Evolutionary conservation across 768 basidiomycete species (phyloP), one percentile per base, ranked within the genome.

Genomic region (Gloeophyllum trabeum): DNA sequence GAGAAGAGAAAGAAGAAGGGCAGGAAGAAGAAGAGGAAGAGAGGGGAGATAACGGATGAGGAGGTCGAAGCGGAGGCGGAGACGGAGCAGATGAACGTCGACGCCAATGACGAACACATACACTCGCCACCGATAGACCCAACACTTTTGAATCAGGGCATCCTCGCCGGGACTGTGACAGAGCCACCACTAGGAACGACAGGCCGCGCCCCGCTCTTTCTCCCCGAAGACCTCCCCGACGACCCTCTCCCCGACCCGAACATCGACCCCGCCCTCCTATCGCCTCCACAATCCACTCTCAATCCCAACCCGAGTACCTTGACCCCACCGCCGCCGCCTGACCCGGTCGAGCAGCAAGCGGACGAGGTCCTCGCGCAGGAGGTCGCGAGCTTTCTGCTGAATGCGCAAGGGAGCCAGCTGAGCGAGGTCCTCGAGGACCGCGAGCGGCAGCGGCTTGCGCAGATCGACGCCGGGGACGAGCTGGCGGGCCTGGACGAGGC

Each of bases 401-500:
- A 75, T 41, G 59, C 72, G 13, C 74, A 80, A 53, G 79, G 81
- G 12, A 56, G 69, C n/a, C 56, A 70, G 55, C 63, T 87, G 6
- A 60, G 66, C 4, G 64, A 67, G 16, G 81, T 84, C 13, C 65
- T 90, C 6, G 70, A 82, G 40, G 78, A 81, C 54, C 81, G 70
- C 0, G 79, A 87, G 28, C 63, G 75, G 51, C 67, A 76, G 39
- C 74, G 81, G 19, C 66, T 72, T 18, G 70, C 75, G 19, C 66
- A 74, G 32, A 64, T 70, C 16, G 54, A 64, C 20, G 61, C 54
- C 3, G 58, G 56, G 35, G 72, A 87, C 49, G 81, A 84, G 48
- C 62, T 90, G 36, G 55, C 67, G 18, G 88, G 82, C 13, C 66
- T 97, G n/a, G 83, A 96, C 58, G 92, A 97, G 53, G 87, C 81